Evolutionary conservation across 495 filamentous ascomycete genomes (phyloP), one percentile per base, ranked within the genome.

Genomic region (Pseudevernia furfuracea): DNA sequence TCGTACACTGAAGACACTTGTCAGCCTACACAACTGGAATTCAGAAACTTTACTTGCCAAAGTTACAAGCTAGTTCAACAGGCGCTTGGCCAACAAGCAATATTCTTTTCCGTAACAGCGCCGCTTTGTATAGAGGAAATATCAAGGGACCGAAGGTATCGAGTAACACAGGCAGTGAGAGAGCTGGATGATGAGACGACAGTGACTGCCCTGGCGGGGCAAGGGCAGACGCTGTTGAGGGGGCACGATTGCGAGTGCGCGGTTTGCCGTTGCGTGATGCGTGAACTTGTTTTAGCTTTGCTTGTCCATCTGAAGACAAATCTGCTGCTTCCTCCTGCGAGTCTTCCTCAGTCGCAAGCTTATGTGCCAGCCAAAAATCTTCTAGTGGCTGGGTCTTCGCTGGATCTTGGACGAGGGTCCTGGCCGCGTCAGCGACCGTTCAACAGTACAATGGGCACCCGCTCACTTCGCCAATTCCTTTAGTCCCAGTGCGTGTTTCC

Each of bases 81-180:
- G 94, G 94, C 19, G 92, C 88, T 71, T 91, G 85, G 17, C 83
- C 83, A 39, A 94, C 84, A 66, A 97, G 85, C 56, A 98, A 78
- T 59, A 98, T 90, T 59, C 94, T 83, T 74, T 95, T 93, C 48
- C 94, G 85, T 58, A 95, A 74, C 39, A 98, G 74, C 3, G 93
- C 90, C n/a, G 91, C 92, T 68, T 92, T 84, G 66, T 96, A 88
- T 43, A 98, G 79, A 0, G 94, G 91, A 71, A 95, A 97, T 25
- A 97, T 81, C 56, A 98, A 76, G 0, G 94, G 94, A 0, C 94
- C 94, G 72, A 97, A 95, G 14, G 82, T 83, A 61, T 93, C 88
- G 39, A 96, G 76, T 55, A 95, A 84, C 38, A 80, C 79, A 2
- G 85, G 80, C 59, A 97, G 82, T 44, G 90, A 93, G 69, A 89